These are phyloP conservation scores for Fraxinus excelsior DNA, from an alignment of 257 asterid genomes.

Conservation along the genomic window DNA sequence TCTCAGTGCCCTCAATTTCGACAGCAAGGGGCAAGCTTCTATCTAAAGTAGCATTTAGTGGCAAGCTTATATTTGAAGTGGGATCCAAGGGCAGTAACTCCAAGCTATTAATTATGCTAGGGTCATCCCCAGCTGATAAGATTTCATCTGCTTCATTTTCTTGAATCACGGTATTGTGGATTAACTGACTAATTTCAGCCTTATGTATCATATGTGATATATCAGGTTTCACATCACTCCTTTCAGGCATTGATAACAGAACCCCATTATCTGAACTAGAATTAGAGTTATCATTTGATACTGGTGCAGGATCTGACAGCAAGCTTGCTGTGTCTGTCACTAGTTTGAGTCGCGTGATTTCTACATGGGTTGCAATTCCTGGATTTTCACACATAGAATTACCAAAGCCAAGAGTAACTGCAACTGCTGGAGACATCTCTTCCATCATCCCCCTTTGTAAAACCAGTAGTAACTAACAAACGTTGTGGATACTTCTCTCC, in stretches of 20 bases:
- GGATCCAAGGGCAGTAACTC: constrained; percentile 56
- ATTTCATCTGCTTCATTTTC: constrained; percentile 63
- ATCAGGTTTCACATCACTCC: not conserved
- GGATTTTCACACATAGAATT: constrained; percentile 53
- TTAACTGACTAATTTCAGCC: constrained; percentile 30
- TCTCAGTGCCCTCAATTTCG: constrained; percentile 62
- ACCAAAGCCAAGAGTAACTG: constrained; percentile 54
- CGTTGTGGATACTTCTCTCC: not conserved
- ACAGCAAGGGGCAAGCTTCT: constrained; percentile 72
- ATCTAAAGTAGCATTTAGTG: constrained; percentile 37
- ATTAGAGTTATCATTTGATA: constrained; percentile 38
- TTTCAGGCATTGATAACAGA: constrained; percentile 16
- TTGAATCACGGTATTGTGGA: constrained; percentile 31
- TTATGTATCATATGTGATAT: not conserved
- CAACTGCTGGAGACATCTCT: constrained; percentile 70
- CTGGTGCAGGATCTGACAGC: constrained; percentile 54
- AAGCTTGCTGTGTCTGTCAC: constrained; percentile 70
- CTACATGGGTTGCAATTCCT: constrained; percentile 51
- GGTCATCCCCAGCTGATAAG: constrained; percentile 52
- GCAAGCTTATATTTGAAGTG: constrained; percentile 47
- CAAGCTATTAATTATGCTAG: constrained; percentile 39
- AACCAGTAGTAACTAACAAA: constrained; percentile 16
- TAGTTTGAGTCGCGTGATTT: constrained; percentile 65
- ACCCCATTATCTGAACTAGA: constrained; percentile 38
- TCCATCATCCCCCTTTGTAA: constrained; percentile 49